Conservation (phyloP, 345 rosid genomes). For the Gossypium rotundifolium region DNA sequence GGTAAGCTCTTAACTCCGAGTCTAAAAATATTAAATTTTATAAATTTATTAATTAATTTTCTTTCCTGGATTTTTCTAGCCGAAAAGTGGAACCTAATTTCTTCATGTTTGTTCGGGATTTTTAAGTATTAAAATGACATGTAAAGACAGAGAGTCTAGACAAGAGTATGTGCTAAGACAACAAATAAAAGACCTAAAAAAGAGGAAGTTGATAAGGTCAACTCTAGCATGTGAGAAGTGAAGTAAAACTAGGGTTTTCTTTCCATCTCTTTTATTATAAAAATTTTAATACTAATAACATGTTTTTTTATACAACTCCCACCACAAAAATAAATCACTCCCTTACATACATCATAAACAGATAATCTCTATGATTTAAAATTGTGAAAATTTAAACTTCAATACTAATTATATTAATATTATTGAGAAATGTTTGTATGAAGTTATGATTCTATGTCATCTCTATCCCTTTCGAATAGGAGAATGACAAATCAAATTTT, state of each 20-base stretch:
- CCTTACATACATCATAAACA: no score
- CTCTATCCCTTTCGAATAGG: no score
- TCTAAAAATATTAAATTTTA: not conserved
- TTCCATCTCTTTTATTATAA: not conserved
- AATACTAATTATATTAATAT: no score
- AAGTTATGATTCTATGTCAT: no score
- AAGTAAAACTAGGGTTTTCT: conserved; percentile 20
- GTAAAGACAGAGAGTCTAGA: not conserved
- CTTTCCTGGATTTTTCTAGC: not conserved
- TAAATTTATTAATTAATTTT: not conserved
- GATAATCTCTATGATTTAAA: no score
- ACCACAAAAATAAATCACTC: no score
- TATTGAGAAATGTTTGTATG: no score
- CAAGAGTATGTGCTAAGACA: conserved; percentile 6
- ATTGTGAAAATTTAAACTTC: no score
- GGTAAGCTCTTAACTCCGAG: not conserved
- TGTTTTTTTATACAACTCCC: no score
- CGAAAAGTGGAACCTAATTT: not conserved
- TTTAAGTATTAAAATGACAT: not conserved
- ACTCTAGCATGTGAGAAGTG: conserved; percentile 42
- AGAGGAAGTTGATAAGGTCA: conserved; percentile 31
- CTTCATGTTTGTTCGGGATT: not conserved
- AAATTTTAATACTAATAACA: not conserved
- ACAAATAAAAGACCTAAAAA: not conserved
- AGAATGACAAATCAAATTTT: no score